A percentile compares a stretch with the other conserved stretches of the same genome.
Evolutionary conservation across 352 stramenopile genomes (phyloP).

Genomic region (Globisporangium cystogenes): DNA sequence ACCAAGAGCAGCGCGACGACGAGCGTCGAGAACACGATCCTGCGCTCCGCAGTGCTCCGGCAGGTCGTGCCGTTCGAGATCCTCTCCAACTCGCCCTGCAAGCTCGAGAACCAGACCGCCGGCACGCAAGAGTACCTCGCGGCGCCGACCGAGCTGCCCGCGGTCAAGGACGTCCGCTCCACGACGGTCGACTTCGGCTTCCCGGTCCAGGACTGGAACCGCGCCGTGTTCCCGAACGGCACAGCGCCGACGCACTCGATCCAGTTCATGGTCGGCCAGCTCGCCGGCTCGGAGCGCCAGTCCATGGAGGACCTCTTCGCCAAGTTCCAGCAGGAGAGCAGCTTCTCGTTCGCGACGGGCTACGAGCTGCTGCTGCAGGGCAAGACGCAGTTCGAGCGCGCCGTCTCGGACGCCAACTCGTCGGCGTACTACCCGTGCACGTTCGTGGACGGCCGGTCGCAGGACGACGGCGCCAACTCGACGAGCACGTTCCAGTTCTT

Average conservation of each 20-base stretch:
- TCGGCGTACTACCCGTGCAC: conserved; percentile 5
- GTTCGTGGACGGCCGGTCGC: conserved; percentile 4
- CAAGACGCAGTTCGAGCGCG: conserved; percentile 6
- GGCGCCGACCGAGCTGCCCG: neutral
- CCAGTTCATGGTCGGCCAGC: neutral
- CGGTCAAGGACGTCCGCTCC: conserved; percentile 7
- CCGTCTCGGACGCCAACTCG: conserved; percentile 7
- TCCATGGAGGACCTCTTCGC: neutral
- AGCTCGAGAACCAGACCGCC: neutral
- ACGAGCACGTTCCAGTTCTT: conserved; percentile 3
- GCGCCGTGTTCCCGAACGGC: conserved; percentile 2
- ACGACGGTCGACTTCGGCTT: conserved; percentile 9
- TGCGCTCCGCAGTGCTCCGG: conserved; percentile 2
- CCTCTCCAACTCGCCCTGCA: conserved; percentile 3
- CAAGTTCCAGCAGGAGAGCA: neutral
- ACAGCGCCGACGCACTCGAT: neutral
- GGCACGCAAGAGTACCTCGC: neutral
- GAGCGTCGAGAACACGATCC: conserved; percentile 10
- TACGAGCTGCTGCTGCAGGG: conserved; percentile 12
- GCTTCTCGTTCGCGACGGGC: conserved; percentile 3
- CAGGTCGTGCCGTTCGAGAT: conserved; percentile 10
- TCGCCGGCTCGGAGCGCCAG: neutral
- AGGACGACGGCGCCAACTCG: neutral
- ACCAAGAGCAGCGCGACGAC: neutral
- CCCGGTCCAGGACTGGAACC: conserved; percentile 7